phyloP scores from a whole-genome alignment of 2,329 filamentous ascomycete species.

The Beauveria brongniartii region DNA sequence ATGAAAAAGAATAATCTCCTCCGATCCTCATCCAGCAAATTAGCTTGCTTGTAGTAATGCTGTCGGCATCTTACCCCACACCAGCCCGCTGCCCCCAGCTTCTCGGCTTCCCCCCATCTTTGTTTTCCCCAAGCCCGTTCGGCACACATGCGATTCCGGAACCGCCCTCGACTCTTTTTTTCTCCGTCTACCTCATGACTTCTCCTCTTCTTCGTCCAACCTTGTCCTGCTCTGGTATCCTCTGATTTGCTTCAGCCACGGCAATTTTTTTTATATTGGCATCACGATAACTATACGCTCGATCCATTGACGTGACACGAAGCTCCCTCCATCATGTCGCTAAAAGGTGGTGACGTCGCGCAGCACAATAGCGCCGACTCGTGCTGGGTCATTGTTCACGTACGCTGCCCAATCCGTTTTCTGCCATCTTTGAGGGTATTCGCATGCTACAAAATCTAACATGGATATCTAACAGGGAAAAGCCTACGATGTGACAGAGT shows the following conservation, averaged over 20 bases:
- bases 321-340: slow-evolving; percentile 26
- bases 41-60: slow-evolving; percentile 5
- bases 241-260: no score
- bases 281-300: background rate
- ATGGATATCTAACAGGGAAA: slow-evolving; percentile 45
- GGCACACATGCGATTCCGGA: background rate
- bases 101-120: background rate
- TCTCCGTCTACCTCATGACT: background rate
- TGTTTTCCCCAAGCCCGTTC: background rate
- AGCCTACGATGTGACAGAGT: slow-evolving; percentile 85
- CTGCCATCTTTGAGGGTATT: background rate
- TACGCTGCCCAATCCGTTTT: slow-evolving; percentile 20
- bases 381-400: slow-evolving; percentile 88
- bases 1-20: background rate
- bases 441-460: background rate
- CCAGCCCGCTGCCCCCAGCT: background rate
- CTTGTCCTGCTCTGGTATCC: background rate
- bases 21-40: background rate
- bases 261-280: background rate
- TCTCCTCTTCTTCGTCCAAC: background rate
- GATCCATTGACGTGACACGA: background rate
- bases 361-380: slow-evolving; percentile 75
- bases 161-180: background rate
- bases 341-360: slow-evolving; percentile 46
- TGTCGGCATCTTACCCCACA: slow-evolving; percentile 1